phyloP scores from a whole-genome alignment of 768 basidiomycete species.

The Hygrophorus pudorinus region DNA sequence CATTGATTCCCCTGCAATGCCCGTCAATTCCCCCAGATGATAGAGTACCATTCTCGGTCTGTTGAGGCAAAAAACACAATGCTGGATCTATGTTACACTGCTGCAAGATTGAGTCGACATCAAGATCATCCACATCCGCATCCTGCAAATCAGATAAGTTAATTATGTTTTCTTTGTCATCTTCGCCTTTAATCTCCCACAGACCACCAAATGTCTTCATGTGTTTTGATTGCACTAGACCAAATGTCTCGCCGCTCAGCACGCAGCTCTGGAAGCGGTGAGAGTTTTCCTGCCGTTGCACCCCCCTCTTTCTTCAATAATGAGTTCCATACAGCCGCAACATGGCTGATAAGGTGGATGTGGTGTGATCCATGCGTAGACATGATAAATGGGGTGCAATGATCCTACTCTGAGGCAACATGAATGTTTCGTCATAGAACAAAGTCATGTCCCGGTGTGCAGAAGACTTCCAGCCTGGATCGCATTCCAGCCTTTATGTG shows the following conservation, averaged over 20 bases:
- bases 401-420: not conserved
- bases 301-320: not conserved
- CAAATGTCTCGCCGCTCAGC: not conserved
- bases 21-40: too few relatives aligned
- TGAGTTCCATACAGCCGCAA: slow-evolving; percentile 7
- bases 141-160: too few relatives aligned
- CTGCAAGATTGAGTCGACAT: too few relatives aligned
- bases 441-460: slow-evolving; percentile 12
- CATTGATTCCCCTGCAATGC: too few relatives aligned
- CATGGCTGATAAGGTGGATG: slow-evolving; percentile 11
- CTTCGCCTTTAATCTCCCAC: not conserved
- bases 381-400: slow-evolving; percentile 3
- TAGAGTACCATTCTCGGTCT: too few relatives aligned
- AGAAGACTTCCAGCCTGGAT: slow-evolving; percentile 14
- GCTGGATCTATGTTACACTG: too few relatives aligned
- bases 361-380: slow-evolving; percentile 18
- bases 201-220: not conserved
- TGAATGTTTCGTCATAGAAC: slow-evolving; percentile 14
- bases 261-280: not conserved
- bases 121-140: too few relatives aligned
- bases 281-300: not conserved
- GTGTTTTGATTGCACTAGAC: too few relatives aligned
- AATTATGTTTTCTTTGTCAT: not conserved
- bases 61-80: too few relatives aligned
- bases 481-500: slow-evolving; percentile 20